Conservation (phyloP, 2,329 filamentous ascomycete species). For the Stagonosporopsis cucurbitacearum region DNA sequence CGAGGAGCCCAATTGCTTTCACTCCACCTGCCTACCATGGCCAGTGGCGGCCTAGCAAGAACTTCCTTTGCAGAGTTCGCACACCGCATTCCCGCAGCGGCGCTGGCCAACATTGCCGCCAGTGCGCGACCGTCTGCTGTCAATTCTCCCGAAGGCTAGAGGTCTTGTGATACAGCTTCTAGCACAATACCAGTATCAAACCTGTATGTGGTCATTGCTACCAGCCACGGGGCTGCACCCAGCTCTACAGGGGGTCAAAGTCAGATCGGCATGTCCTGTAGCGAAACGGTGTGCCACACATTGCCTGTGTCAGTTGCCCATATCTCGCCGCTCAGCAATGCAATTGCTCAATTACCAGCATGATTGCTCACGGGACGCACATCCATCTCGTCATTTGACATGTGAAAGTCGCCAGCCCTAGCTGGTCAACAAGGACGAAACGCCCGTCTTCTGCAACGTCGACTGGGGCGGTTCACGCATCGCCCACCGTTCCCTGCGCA, state of each 20-base stretch:
- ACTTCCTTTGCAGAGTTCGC: conserved; percentile 23
- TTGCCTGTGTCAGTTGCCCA: conserved; percentile 28
- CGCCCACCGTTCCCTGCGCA: conserved; percentile 6
- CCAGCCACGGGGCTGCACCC: conserved; percentile 40
- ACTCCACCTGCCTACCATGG: conserved; percentile 24
- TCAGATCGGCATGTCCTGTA: conserved; percentile 42
- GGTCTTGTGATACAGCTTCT: conserved; percentile 43
- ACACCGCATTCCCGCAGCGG: conserved; percentile 20
- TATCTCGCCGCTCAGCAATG: conserved; percentile 26
- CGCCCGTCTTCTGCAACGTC: conserved; percentile 20
- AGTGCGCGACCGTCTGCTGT: conserved; percentile 16
- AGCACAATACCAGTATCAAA: conserved; percentile 20
- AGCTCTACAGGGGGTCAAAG: conserved; percentile 33
- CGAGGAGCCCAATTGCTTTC: conserved; percentile 25
- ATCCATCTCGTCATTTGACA: conserved; percentile 27
- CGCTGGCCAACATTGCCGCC: conserved; percentile 36
- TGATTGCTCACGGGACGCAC: conserved; percentile 13
- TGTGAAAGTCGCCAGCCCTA: conserved; percentile 39
- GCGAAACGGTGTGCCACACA: conserved; percentile 31
- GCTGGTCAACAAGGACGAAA: conserved; percentile 31
- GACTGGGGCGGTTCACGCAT: conserved; percentile 16
- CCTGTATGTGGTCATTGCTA: conserved; percentile 31
- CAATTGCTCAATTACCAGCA: conserved; percentile 28
- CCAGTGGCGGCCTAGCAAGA: conserved; percentile 20
- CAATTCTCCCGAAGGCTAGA: conserved; percentile 24